Evolutionary conservation across 495 filamentous ascomycete genomes (phyloP).

Genomic region (Aspergillus mulundensis): DNA sequence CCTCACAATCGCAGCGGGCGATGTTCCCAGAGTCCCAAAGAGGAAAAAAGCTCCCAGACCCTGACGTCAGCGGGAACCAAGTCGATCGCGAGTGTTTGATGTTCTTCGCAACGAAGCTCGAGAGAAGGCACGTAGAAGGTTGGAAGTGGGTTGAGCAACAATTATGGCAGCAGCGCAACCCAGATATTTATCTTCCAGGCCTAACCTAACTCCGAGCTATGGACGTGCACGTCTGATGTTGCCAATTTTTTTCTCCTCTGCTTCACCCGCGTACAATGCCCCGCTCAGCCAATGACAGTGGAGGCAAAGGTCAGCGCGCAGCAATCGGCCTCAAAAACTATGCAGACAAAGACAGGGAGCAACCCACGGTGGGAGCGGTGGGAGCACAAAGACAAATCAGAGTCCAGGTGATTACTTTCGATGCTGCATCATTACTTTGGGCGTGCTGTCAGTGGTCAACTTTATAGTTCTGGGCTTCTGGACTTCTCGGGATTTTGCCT

Average conservation of each 20-base stretch:
- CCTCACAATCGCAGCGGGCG: neutral
- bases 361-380: neutral
- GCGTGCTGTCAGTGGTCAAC: neutral
- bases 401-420: too few relatives aligned
- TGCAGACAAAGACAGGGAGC: neutral
- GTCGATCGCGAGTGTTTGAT: neutral
- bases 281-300: slow-evolving; percentile 5
- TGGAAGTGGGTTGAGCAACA: neutral
- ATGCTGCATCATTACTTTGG: too few relatives aligned
- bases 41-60: neutral
- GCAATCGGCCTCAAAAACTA: neutral
- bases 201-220: neutral
- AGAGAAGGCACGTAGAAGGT: neutral
- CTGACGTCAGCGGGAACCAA: slow-evolving; percentile 1
- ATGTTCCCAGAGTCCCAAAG: neutral
- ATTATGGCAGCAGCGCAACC: neutral
- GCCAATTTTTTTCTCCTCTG: neutral
- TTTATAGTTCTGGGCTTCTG: neutral
- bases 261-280: neutral
- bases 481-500: neutral
- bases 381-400: neutral
- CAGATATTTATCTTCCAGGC: slow-evolving; percentile 4
- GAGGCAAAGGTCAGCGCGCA: neutral
- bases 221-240: neutral
- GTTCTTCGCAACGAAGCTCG: neutral